Base-by-base conservation (phyloP, 2,329 filamentous ascomycete genomes). In the Hypocreales sp. region DNA sequence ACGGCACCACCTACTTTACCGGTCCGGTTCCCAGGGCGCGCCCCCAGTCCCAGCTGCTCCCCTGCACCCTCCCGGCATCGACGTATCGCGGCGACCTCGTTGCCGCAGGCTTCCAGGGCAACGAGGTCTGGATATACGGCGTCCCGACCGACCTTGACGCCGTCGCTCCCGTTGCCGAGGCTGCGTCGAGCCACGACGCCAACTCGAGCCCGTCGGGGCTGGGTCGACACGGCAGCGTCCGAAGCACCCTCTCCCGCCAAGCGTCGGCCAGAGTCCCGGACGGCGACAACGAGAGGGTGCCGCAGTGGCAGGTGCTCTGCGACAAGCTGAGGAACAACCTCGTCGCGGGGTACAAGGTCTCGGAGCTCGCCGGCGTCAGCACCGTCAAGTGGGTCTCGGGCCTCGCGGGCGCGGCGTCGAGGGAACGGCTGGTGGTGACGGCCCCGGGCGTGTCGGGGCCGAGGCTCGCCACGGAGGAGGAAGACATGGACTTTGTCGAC, bases 1-100 rank as follows among this genome's bases (percentile, higher is more conserved):
- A 80, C 36, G 79, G 79, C 21, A 79, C 78, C 7, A 80, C 77
- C 1, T 84, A 84, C 46, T 86, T 87, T 42, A 76, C 77, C 4
- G 79, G 77, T 0, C 80, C 80, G 1, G 51, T 64, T 8, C 67
- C 72, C 4, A 58, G 56, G 18, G 44, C 58, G 5, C 41, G 48
- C 6, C 61, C 63, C 6, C 61, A 66, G 27, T 58, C 63, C n/a
- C 73, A 72, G 31, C 56, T 78, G 8, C 48, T 72, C 4, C 81
- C 81, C 2, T 73, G 63, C 31, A 80, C 78, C 7, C 47, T 80
- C 17, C 79, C 81, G 8, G 64, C 78, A 4, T 67, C 76, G 3
- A 79, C 71, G n/a, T 65, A 65, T 30, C 60, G 65, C 31, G 79
- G 79, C 11, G 76, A 83, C 27, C 58, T 87, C 15, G 72, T 82